Evolutionary conservation across 2,329 filamentous ascomycete genomes (phyloP).

Genomic region (Clarireedia hainanense): DNA sequence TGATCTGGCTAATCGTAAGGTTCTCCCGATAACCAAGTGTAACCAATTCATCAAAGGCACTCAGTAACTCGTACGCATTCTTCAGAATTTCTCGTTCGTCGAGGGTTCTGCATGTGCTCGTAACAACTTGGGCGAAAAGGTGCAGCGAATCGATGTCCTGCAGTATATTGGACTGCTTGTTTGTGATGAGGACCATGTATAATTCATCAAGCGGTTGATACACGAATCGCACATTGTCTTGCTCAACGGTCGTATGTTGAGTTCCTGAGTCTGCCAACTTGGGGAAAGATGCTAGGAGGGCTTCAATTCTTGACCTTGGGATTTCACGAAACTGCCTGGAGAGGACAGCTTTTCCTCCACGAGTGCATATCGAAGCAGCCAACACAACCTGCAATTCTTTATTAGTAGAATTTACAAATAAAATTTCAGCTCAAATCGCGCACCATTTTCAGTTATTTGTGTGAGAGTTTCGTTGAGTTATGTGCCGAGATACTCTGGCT

Average conservation of each 20-base stretch:
- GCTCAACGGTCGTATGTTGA: conserved; percentile 96
- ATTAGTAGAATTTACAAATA: conserved; percentile 12
- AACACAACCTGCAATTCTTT: conserved; percentile 69
- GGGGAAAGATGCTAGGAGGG: conserved; percentile 90
- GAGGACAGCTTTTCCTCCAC: conserved; percentile 95
- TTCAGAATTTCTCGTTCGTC: conserved; percentile 92
- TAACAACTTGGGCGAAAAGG: conserved; percentile 94
- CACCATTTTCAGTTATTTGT: conserved; percentile 14
- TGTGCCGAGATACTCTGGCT: background rate
- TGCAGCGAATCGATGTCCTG: conserved; percentile 99
- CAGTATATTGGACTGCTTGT: conserved; percentile 97
- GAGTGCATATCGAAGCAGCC: conserved; percentile 96
- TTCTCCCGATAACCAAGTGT: conserved; percentile 96
- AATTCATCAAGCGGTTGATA: conserved; percentile 98
- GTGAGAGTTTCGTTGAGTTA: conserved; percentile 1
- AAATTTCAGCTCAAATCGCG: background rate
- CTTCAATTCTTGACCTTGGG: conserved; percentile 92
- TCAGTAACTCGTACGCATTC: conserved; percentile 93
- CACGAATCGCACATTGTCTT: conserved; percentile 98
- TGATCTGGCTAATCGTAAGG: conserved; percentile 92
- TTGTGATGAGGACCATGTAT: conserved; percentile 99
- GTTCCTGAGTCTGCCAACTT: conserved; percentile 94
- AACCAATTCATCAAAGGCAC: conserved; percentile 94
- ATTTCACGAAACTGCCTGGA: conserved; percentile 98
- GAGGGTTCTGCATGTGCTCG: conserved; percentile 89